These are phyloP conservation scores for Paragyromitra xinjiangensis DNA, from an alignment of 495 filamentous ascomycete genomes.

Conservation along the genomic window DNA sequence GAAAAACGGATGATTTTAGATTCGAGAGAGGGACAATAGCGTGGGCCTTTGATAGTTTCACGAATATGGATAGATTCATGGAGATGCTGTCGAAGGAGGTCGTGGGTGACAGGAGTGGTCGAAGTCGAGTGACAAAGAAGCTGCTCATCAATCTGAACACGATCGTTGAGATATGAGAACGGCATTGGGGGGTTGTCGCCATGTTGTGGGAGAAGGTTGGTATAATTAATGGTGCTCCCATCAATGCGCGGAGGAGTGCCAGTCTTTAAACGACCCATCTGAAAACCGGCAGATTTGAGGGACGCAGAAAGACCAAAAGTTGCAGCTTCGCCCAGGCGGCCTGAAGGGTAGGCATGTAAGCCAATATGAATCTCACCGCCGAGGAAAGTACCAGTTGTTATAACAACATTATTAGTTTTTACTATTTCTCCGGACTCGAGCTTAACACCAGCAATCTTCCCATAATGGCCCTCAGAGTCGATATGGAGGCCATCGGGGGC, in stretches of 20 bases:
- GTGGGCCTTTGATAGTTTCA: slow-evolving; percentile 90
- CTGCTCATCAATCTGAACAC: slow-evolving; percentile 79
- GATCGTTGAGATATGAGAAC: slow-evolving; percentile 87
- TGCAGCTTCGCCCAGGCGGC: slow-evolving; percentile 92
- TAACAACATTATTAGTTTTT: slow-evolving; percentile 80
- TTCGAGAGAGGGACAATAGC: slow-evolving; percentile 95
- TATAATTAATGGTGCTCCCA: slow-evolving; percentile 82
- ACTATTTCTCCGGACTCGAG: slow-evolving; percentile 90
- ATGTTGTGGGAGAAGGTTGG: slow-evolving; percentile 71
- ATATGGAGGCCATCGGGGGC: slow-evolving; percentile 62
- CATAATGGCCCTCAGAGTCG: slow-evolving; percentile 65
- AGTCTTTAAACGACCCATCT: slow-evolving; percentile 90
- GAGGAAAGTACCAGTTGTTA: slow-evolving; percentile 95
- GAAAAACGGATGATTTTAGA: slow-evolving; percentile 91
- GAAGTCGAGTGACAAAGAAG: slow-evolving; percentile 82
- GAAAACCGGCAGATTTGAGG: slow-evolving; percentile 86
- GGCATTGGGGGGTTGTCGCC: slow-evolving; percentile 89
- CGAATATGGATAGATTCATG: slow-evolving; percentile 95
- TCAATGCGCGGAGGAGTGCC: slow-evolving; percentile 92
- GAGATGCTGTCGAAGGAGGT: slow-evolving; percentile 84
- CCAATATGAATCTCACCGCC: slow-evolving; percentile 98
- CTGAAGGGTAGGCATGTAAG: slow-evolving; percentile 80
- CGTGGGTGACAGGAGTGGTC: slow-evolving; percentile 83
- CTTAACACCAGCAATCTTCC: slow-evolving; percentile 83
- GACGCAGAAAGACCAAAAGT: slow-evolving; percentile 95